Base-by-base conservation (phyloP, 176 grass and related monocot species). In the Panicum miliaceum region DNA sequence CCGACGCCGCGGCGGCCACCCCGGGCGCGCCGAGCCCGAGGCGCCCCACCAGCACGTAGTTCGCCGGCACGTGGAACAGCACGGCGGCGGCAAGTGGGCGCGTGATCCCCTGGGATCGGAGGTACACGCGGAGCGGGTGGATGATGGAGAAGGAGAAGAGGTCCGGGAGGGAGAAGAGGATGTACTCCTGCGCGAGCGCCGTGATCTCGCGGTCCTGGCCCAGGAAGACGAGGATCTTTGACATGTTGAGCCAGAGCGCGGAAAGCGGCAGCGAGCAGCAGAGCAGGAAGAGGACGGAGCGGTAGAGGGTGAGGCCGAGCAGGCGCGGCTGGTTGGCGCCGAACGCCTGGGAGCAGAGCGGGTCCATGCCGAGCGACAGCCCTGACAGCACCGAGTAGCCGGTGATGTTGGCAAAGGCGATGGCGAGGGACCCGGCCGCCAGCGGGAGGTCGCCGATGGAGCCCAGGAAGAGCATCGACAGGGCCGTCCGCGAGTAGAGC, bases 341-440 rank as follows among this genome's bases (percentile, higher is more conserved):
- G 62, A 99, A 96, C 58, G 96, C 84, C 79, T 99, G 96, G 0
- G 96, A 94, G 80, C 96, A 99, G 38, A 99, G 96, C 9, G 96
- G 93, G 45, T 99, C 96, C 93, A 99, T 99, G 62, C 96, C 96
- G 34, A 99, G 93, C 5, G 96, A 99, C 8, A 99, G 81, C 0
- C 96, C 96, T 1, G 89, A 94, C 37, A 99, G 90, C 47, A 99
- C 93, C 0, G 96, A 99, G 88, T 99, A 96, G 9, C 96, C 96
- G 29, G 93, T 90, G 88, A 99, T 99, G 90, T 99, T 99, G 66
- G 91, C 93, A 51, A 94, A 99, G 64, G 91, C 93, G 47, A 99
- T 64, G 75, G 96, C 93, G 12, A 99, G 90, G 52, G 96, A 93
- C 15, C 96, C 96, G 4, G 93, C 96, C 0, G 96, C 96, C 13